Base-by-base conservation (phyloP, 441 rosid species). In the Populus hybrid region DNA sequence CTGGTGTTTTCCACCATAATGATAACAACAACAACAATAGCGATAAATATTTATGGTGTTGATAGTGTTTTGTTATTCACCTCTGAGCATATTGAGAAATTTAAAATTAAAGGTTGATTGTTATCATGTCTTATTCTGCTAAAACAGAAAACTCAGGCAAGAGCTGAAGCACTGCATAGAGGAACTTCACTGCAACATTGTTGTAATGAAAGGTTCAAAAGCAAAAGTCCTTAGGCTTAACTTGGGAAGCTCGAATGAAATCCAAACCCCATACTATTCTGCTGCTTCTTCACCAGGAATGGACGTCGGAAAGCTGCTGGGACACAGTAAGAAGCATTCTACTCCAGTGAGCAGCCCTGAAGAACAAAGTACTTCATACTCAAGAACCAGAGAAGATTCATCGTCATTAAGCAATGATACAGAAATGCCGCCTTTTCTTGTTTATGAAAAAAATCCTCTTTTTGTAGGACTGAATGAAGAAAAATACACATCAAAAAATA, bases 291-390 rank as follows among this genome's bases (percentile, higher is more conserved):
- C 95, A 69, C 93, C 93, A 20, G 84, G 64, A 9, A 67, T 38
- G 80, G 86, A 84, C 68, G 66, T 50, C 42, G 81, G 64, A 73
- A 74, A 73, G 73, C 61, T 76, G 31, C 79, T 68, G 59, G 86
- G 82, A 68, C 85, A 81, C 70, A 74, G 83, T 76, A 82, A 83
- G 80, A 91, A 86, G 79, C 88, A 91, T 80, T 87, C 88, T 76
- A 91, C 95, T 68, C 95, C 95, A 9, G 83, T 83, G 35, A 88
- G 87, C 81, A 91, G 95, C 76, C 93, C 95, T 36, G 95, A 91
- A 78, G 85, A 83, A 53, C 76, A 87, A 33, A 83, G 84, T 75
- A 81, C 78, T 79, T 87, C 86, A 20, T 63, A 68, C 72, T 82
- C 90, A 63, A 88, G 83, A 85, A 83, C 64, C 70, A 74, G 71